Conservation (phyloP, 306 rosid species). For the Vigna trinervia region DNA sequence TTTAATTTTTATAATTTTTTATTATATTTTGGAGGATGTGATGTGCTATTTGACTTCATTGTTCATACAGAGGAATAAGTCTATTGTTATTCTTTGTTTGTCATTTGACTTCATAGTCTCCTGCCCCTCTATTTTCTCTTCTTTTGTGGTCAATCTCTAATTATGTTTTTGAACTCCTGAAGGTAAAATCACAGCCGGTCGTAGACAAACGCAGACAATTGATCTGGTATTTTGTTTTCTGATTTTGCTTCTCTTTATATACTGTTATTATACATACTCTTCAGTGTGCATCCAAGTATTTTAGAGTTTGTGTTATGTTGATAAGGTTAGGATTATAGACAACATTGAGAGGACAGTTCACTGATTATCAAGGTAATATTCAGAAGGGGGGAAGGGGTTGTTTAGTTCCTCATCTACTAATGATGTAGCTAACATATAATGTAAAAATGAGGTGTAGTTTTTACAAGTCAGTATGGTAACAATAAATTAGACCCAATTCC, state of each 20-base stretch:
- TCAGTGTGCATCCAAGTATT: conserved; percentile 11
- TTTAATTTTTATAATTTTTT: not conserved
- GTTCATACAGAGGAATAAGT: not conserved
- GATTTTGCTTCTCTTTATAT: conserved; percentile 34
- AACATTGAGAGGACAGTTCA: not conserved
- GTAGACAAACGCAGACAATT: conserved; percentile 67
- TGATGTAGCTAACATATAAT: no score
- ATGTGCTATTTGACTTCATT: conserved; percentile 12
- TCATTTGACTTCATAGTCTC: conserved; percentile 11
- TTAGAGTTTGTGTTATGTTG: conserved; percentile 4
- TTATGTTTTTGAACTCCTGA: conserved; percentile 45
- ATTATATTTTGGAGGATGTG: not conserved
- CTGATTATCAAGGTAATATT: not conserved
- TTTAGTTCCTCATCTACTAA: no score
- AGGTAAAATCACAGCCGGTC: conserved; percentile 93
- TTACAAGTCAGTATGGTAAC: no score
- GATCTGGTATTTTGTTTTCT: conserved; percentile 58
- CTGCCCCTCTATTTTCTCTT: not conserved
- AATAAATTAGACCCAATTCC: no score
- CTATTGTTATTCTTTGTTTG: not conserved
- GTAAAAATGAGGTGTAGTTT: no score
- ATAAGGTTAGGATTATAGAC: not conserved
- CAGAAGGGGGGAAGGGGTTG: not conserved
- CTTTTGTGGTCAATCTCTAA: conserved; percentile 30
- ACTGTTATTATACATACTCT: not conserved